Base-by-base conservation (phyloP, 129 eudicot species). In the Flaveria linearis region DNA sequence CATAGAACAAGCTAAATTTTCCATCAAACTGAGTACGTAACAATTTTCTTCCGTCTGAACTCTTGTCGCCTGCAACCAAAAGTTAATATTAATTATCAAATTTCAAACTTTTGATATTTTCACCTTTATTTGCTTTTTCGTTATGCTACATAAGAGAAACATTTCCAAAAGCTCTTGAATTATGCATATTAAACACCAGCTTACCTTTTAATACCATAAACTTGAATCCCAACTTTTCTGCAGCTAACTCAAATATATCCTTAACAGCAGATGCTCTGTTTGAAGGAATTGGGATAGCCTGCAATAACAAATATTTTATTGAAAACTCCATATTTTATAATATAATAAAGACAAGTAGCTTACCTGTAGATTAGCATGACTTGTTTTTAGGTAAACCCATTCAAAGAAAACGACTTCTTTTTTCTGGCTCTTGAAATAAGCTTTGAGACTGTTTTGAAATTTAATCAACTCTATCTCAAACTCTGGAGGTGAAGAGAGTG, bases 291-390 rank as follows among this genome's bases (percentile, higher is more conserved):
- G 99, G 99, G 70, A 94, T 80, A 80, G 84, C 97, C 97, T 93
- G 85, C 71, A 81, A 50, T 69, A 28, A 63, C 2, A 63, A 63
- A 26, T 28, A 14, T 5, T 62, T 63, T 30, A 14, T 13, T 63
- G 5, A 28, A 63, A 30, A 63, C 2, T 25, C 4, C 68, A 28
- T 43, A 61, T 25, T 60, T 8, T 66, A 36, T 66, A 16, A 33
- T 16, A n/a, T 39, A 46, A 66, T 46, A 69, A 68, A 69, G 39
- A 41, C 41, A 15, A 52, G 47, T 26, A 14, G 26, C 8, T 69
- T 76, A 93, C 98, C 97, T 94, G 99, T 57, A 91, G 87, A 83
- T 94, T 94, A 68, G 99, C 99, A 89, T 94, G 99, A 74, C 88
- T 88, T 49, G 90, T 85, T 74, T 88, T 85, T 69, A 87, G 68